Evolutionary conservation across 371 early-diverging fungal species (phyloP), one percentile per base, ranked within the genome.

Genomic region (Syncephalastrum racemosum): DNA sequence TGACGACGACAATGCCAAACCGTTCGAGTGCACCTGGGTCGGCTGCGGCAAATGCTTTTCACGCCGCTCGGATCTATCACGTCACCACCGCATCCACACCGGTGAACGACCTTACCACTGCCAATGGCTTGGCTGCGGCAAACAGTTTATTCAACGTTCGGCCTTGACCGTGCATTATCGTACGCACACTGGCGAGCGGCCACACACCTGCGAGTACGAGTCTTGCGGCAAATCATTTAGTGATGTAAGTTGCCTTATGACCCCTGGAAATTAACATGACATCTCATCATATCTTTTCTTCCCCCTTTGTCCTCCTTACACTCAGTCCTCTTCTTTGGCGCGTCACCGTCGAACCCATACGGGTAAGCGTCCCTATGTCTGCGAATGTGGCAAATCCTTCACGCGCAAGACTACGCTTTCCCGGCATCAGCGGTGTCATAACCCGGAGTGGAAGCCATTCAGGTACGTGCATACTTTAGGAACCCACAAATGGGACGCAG

Each of bases 161-260:
- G 91, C 90, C 31, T 71, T 91, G 54, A 89, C 87, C 0, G 90
- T 90, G 20, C 92, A 91, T 66, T 67, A 79, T 47, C 79, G 91
- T 53, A 91, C 91, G 2, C 91, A 91, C 68, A 84, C 91, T 5
- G 91, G 91, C 36, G 91, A 89, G 66, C 77, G 86, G 31, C 91
- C 91, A 10, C 91, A 90, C 66, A 62, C 69, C 50, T 90, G 91
- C 57, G 82, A 85, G 64, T 71, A 79, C 14, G 62, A 67, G 7
- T 70, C 68, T 7, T 86, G 86, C 58, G 68, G 72, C 15, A 82
- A 82, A 59, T 60, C 83, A 15, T 86, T 86, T 70, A 83, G 83
- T 50, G 86, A 86, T 53, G 78, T 78, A 60, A 68, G 78, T 22
- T 20, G 20, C 40, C 46, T 46, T 18, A 18, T 13, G 22, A 24